A percentile compares a stretch with the other conserved stretches of the same genome.
Conservation (phyloP, 179 eudicot genomes). For the Corrigiola litoralis region DNA sequence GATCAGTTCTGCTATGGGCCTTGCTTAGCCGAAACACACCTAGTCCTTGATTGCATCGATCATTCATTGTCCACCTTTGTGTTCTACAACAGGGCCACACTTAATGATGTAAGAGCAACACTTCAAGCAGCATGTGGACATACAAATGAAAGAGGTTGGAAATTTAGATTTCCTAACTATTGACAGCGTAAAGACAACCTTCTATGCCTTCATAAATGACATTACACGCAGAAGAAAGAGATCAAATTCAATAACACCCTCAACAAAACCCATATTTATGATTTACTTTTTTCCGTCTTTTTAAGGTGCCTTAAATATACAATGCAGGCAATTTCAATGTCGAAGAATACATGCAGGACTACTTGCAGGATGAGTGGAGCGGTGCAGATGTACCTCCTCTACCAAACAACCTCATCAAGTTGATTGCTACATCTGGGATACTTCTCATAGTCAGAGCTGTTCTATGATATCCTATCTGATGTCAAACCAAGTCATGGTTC, state of each 20-base stretch:
- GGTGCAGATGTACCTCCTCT: slow-evolving; percentile 21
- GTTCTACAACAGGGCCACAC: slow-evolving; percentile 49
- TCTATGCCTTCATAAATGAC: not conserved
- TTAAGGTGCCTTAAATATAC: not conserved
- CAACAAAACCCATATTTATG: not conserved
- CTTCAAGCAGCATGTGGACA: slow-evolving; percentile 41
- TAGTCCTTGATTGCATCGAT: slow-evolving; percentile 37
- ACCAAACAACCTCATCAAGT: slow-evolving; percentile 23
- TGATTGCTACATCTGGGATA: slow-evolving; percentile 9
- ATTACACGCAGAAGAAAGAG: not conserved
- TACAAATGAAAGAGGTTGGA: slow-evolving; percentile 31
- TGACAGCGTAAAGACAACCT: not conserved
- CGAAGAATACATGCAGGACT: slow-evolving; percentile 29
- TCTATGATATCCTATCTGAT: slow-evolving; percentile 17
- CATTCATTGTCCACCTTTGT: slow-evolving; percentile 29
- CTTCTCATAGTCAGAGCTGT: slow-evolving; percentile 20
- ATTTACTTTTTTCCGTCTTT: not conserved
- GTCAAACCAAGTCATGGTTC: not conserved
- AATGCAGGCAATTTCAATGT: slow-evolving; percentile 46
- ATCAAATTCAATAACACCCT: not conserved
- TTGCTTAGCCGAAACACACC: slow-evolving; percentile 43
- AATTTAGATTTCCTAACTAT: not conserved
- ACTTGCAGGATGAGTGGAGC: slow-evolving; percentile 30
- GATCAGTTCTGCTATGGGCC: slow-evolving; percentile 49
- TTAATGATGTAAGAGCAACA: slow-evolving; percentile 26